Base-by-base conservation (phyloP, 768 basidiomycete genomes). In the Suillus plorans region DNA sequence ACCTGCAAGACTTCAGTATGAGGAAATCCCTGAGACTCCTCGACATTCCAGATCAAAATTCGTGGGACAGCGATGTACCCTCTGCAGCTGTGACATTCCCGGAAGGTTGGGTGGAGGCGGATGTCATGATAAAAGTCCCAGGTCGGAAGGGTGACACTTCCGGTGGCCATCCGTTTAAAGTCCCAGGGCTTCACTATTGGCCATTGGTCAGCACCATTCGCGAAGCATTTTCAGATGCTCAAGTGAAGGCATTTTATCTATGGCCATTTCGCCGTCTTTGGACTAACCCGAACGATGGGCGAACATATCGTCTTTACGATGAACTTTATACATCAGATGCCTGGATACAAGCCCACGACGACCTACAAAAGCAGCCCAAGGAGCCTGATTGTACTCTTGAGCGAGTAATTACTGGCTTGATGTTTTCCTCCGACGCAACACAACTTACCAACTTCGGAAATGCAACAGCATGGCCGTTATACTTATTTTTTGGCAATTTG, bases 231-330 rank as follows among this genome's bases (percentile, higher is more conserved):
- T 5, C 56, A 0, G 63, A 70, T 3, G 49, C 44, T 0, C 16
- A 28, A 0, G 20, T 66, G 0, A 70, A 65, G 28, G 14, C 20
- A 14, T 72, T 75, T 53, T 71, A 75, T 62, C 66, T 71, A 18
- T 66, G 57, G 0, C 74, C 73, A 0, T 74, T 72, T 68, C 68
- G 68, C 18, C 67, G 65, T 5, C 61, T 63, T 20, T 69, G 68
- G 66, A 45, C 59, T 6, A 14, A 50, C 1, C 65, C 63, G 0
- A n/a, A 59, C 18, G 56, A 45, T 39, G 68, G 66, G 4, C 36
- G 5, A 2, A 45, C 61, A 1, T 58, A 65, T 39, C 67, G 63
- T 0, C n/a, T 71, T 0, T 69, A 66, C 22, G 70, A 67, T 53
- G 70, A 72, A 55, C 42, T 70, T 7, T 72, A 71, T 44, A 66